phyloP scores from a whole-genome alignment of 78 protist species.

The Trichosphaerium sp. region DNA sequence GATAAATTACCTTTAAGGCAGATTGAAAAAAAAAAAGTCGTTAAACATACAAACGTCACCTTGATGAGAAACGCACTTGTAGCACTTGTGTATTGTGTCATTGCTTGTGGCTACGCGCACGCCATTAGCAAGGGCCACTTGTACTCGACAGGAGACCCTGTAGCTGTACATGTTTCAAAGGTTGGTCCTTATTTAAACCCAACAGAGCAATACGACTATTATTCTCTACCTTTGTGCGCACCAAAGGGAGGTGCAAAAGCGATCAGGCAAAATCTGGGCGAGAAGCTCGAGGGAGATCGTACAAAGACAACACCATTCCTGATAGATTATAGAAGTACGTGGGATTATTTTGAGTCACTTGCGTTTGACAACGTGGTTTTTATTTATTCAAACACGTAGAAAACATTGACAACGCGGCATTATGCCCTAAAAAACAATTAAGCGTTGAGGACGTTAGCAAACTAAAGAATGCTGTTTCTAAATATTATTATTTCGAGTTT shows the following conservation, averaged over 20 bases:
- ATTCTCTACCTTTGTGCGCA: conserved; percentile 73
- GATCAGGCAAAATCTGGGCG: conserved; percentile 62
- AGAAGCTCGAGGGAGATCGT: conserved; percentile 73
- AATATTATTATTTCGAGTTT: conserved; percentile 79
- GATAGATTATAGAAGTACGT: conserved; percentile 37
- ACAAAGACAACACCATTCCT: conserved; percentile 47
- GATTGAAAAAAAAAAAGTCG: too few species aligned
- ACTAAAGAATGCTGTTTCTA: conserved; percentile 64
- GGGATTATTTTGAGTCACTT: neutral
- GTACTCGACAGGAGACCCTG: conserved; percentile 3
- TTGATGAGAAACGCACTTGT: too few species aligned
- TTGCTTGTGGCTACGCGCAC: too few species aligned
- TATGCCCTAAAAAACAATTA: conserved; percentile 68
- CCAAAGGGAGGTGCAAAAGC: conserved; percentile 18
- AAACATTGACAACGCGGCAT: conserved; percentile 4
- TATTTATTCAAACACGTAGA: neutral
- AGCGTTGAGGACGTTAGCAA: conserved; percentile 21
- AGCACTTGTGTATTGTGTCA: too few species aligned
- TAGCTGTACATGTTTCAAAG: conserved; percentile 70
- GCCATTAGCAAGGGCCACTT: conserved; percentile 10
- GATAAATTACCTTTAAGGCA: too few species aligned
- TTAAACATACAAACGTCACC: too few species aligned
- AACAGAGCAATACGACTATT: conserved; percentile 81
- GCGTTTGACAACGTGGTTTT: neutral
- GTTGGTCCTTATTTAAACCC: conserved; percentile 92